phyloP scores from a whole-genome alignment of 2,329 filamentous ascomycete genomes.

The Fusarium multiceps region DNA sequence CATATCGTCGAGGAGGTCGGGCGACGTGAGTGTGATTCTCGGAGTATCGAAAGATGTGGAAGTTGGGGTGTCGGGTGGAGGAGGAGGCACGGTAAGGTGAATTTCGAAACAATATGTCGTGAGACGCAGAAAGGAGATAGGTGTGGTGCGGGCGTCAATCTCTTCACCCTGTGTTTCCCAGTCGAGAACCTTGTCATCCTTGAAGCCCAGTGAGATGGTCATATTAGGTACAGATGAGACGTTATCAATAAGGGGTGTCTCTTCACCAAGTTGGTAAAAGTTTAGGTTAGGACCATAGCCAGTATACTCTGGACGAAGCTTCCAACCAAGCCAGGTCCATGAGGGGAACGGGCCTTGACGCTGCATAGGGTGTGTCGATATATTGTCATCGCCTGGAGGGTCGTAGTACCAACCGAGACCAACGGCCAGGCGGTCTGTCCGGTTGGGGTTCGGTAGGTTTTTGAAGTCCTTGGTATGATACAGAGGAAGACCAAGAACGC shows the following conservation, averaged over 20 bases:
- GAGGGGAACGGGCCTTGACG: conserved; percentile 49
- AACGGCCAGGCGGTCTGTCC: conserved; percentile 51
- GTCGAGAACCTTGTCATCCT: conserved; percentile 48
- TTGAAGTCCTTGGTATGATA: conserved; percentile 50
- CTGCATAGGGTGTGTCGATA: conserved; percentile 43
- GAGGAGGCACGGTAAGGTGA: conserved; percentile 33
- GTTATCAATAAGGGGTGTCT: conserved; percentile 44
- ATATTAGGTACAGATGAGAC: conserved; percentile 49
- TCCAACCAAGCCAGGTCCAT: conserved; percentile 55
- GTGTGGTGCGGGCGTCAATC: conserved; percentile 43
- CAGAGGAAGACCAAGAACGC: conserved; percentile 51
- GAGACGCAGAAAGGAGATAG: conserved; percentile 50
- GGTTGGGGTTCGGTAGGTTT: conserved; percentile 43
- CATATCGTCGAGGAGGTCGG: conserved; percentile 39
- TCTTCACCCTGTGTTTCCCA: conserved; percentile 53
- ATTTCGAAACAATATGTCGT: conserved; percentile 51
- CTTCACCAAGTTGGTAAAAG: conserved; percentile 48
- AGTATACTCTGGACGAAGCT: conserved; percentile 41
- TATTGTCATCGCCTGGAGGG: conserved; percentile 34
- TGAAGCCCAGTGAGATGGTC: conserved; percentile 52
- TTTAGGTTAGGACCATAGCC: conserved; percentile 47
- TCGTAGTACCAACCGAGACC: conserved; percentile 52
- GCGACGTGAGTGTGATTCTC: conserved; percentile 34
- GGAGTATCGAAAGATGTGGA: conserved; percentile 25
- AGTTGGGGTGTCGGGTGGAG: conserved; percentile 6